Evolutionary conservation across 2,329 filamentous ascomycete genomes (phyloP).

Genomic region (Aspergillus intermedius): DNA sequence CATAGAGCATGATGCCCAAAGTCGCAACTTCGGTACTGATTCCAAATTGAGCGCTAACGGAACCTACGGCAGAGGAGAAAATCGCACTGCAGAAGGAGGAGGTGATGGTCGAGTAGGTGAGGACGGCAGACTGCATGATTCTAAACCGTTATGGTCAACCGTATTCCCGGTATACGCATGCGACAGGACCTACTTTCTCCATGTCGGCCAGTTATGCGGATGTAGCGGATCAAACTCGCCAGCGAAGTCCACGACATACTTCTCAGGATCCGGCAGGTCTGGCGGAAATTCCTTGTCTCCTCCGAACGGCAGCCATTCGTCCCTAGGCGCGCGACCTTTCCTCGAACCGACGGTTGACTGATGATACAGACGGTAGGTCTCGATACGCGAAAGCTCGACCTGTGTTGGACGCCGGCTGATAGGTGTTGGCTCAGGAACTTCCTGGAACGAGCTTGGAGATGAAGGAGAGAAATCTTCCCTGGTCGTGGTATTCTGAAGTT

Average conservation of each 20-base stretch:
- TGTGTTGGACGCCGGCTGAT: conserved; percentile 16
- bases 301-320: conserved; percentile 23
- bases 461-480: neutral
- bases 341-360: conserved; percentile 21
- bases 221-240: conserved; percentile 46
- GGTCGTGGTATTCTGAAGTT: neutral
- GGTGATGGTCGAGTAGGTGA: conserved; percentile 44
- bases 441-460: neutral
- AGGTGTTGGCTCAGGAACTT: neutral
- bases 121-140: conserved; percentile 15
- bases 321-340: conserved; percentile 8
- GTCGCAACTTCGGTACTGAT: conserved; percentile 40
- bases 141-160: conserved; percentile 1
- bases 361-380: conserved; percentile 21
- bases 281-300: conserved; percentile 28
- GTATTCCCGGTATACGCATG: neutral
- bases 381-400: conserved; percentile 23
- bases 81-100: conserved; percentile 54
- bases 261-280: conserved; percentile 43
- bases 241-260: conserved; percentile 52
- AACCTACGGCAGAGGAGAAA: conserved; percentile 58
- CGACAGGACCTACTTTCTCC: conserved; percentile 31
- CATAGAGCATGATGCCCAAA: conserved; percentile 44
- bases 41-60: conserved; percentile 46
- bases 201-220: conserved; percentile 47